Base-by-base conservation (phyloP, 192 early-diverging fungal genomes). In the Oehlia diaphana region DNA sequence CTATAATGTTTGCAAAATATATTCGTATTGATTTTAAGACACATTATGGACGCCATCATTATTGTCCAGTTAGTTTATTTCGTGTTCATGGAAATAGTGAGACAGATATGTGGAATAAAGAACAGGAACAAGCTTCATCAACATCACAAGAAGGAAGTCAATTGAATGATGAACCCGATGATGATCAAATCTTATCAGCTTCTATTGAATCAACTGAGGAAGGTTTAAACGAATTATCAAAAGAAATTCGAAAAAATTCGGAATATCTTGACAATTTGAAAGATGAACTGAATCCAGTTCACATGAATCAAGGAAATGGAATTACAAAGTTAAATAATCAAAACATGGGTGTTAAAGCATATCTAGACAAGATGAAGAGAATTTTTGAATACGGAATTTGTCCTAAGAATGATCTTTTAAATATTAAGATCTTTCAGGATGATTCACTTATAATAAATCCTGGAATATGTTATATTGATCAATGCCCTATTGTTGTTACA, bases 61-160 rank as follows among this genome's bases (percentile, higher is more conserved):
- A 96, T 77, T 99, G 98, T 80, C 98, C 98, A 12, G 69, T 99
- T 9, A 96, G 90, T 39, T 84, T 95, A 58, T 80, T 99, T 39
- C 87, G 92, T 63, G 97, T 96, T 0, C 94, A 94, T 84, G 98
- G 98, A 0, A 92, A 90, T n/a, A 94, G 95, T 1, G 95, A 96
- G 84, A 91, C 97, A 89, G 98, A 98, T 80, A 92, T 95, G 74
- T 93, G 92, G 66, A 89, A 91, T 69, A 84, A 89, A 44, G 91
- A 92, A 28, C 86, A 85, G 12, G 80, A 84, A 35, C 86, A 85
- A 19, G 79, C 82, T 81, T 7, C 84, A 84, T 9, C 49, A 58
- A 4, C 80, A 82, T 13, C 74, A 75, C 81, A 86, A 0, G 85
- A 89, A 37, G 82, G 82, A 28, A 82, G 82, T 7, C 81, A 79